Evolutionary conservation across 345 rosid genomes (phyloP), one percentile per base, ranked within the genome.

Genomic region (Hibiscus tridactylites): DNA sequence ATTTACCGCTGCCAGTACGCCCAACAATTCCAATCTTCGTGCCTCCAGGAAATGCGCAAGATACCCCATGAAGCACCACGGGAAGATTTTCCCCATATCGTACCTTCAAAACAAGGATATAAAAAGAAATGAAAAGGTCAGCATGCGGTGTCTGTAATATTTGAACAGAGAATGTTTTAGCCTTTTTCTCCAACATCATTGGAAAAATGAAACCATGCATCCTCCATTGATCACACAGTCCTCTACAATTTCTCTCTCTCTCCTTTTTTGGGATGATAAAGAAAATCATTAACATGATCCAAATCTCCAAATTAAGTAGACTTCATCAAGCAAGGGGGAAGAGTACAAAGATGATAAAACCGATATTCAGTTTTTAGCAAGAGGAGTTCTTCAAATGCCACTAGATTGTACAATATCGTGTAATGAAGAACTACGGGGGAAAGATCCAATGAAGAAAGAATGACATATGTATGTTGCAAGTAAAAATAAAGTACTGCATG

Each of bases 1-100:
- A 95, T 83, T 95, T 95, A 28, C 99, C 99, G n/a, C 99, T 95
- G 67, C 99, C 99, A 3, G 99, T 95, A 73, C 99, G 84, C 63
- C 99, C 99, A 73, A 95, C 99, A 76, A 95, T 95, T 58, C 99
- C 99, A 74, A 92, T 95, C 79, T 92, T 95, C 75, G 81, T 91
- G 15, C 99, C 98, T 54, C 99, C 99, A 1, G 99, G 98, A 82
- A 95, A 95, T 59, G 79, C 72, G 73, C 97, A 87, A 75, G 82
- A 83, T 74, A 95, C 74, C 64, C 96, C 97, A 76, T 86, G 98
- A 76, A 92, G 97, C 58, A 95, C 99, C 78, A 86, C 71, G 5
- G 99, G 99, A 74, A 92, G 97, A 87, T 89, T 92, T 86, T 95
- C 99, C 73, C 75, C 92, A 83, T 95, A 95, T 29, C 97, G 98